Conservation (phyloP, 23 red algal species). For the Chondrus crispus region DNA sequence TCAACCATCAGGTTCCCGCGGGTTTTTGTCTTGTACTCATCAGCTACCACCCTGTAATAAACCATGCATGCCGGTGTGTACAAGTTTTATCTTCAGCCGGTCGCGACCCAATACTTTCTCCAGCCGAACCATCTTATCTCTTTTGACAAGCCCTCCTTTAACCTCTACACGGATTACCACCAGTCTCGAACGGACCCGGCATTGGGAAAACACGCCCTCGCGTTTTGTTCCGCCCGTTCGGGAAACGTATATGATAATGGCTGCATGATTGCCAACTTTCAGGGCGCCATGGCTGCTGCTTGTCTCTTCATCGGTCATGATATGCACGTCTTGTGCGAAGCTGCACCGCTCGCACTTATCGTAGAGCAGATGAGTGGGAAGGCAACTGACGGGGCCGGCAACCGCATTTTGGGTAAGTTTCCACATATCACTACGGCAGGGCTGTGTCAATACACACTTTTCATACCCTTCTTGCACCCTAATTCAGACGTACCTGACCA, state of each 20-base stretch:
- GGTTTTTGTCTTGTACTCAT: constrained; percentile 79
- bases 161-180: constrained; percentile 20
- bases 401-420: constrained; percentile 72
- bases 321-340: constrained; percentile 73
- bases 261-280: constrained; percentile 66
- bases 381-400: constrained; percentile 54
- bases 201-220: neutral
- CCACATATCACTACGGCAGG: too few species aligned
- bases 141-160: neutral
- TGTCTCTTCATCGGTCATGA: constrained; percentile 58
- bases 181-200: neutral
- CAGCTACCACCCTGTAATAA: constrained; percentile 77
- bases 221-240: neutral
- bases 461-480: too few species aligned
- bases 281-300: constrained; percentile 35
- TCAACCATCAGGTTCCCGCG: constrained; percentile 71
- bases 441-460: too few species aligned
- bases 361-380: constrained; percentile 77
- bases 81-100: constrained; percentile 82
- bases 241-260: constrained; percentile 42
- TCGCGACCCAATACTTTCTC: constrained; percentile 89
- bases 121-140: constrained; percentile 12
- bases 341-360: constrained; percentile 73
- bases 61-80: constrained; percentile 60
- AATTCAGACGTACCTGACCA: too few species aligned